These are phyloP conservation scores for Akanthomyces uredinophilus DNA, from an alignment of 2,329 filamentous ascomycete species.

Conservation along the genomic window DNA sequence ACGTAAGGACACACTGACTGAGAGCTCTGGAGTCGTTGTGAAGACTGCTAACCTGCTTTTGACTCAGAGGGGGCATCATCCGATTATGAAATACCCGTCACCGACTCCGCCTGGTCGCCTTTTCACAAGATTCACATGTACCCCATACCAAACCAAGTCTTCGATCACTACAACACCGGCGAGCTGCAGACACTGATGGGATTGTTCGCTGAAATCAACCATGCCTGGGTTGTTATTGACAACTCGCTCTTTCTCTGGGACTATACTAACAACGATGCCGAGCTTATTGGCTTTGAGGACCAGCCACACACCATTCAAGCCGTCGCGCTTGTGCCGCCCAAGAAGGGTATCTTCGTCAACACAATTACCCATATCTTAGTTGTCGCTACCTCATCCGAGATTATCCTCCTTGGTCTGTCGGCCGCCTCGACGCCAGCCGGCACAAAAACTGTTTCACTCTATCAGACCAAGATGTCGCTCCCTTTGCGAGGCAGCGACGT, in stretches of 20 bases:
- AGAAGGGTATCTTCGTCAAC: slow-evolving; percentile 78
- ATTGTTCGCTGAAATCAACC: slow-evolving; percentile 87
- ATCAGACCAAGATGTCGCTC: slow-evolving; percentile 81
- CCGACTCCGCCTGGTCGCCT: slow-evolving; percentile 71
- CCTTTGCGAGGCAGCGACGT: slow-evolving; percentile 73
- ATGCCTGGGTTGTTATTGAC: slow-evolving; percentile 94
- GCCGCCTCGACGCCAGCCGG: slow-evolving; percentile 63
- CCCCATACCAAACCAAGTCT: slow-evolving; percentile 84
- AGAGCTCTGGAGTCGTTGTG: background rate
- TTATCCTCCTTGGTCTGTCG: slow-evolving; percentile 80
- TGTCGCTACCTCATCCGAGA: slow-evolving; percentile 78
- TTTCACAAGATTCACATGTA: slow-evolving; percentile 86
- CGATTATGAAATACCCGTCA: slow-evolving; percentile 75
- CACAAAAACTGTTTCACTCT: slow-evolving; percentile 69
- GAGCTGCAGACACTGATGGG: slow-evolving; percentile 92
- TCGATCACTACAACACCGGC: slow-evolving; percentile 85
- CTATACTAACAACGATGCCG: slow-evolving; percentile 86
- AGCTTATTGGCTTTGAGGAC: slow-evolving; percentile 88
- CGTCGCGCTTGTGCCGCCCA: slow-evolving; percentile 82
- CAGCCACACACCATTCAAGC: slow-evolving; percentile 81
- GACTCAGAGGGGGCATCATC: slow-evolving; percentile 75
- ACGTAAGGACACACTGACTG: slow-evolving; percentile 53
- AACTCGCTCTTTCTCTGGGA: slow-evolving; percentile 97
- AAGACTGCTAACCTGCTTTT: slow-evolving; percentile 22
- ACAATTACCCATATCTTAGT: slow-evolving; percentile 85